Conservation (phyloP, 2,329 filamentous ascomycete genomes). For the Penicillium sp. region DNA sequence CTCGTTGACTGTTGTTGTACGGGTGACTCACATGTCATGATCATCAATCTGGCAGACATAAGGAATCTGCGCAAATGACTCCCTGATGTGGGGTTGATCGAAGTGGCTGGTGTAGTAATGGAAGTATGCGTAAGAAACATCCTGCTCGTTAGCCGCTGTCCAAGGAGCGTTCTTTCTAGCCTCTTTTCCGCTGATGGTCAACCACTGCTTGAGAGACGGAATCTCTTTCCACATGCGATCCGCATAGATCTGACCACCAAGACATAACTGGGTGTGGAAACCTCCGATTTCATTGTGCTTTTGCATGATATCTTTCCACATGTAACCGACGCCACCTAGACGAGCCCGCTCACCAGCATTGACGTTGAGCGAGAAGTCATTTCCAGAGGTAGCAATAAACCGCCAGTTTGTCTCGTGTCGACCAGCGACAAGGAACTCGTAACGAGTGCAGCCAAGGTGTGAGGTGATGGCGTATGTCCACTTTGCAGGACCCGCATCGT, state of each 20-base stretch:
- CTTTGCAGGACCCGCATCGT: conserved; percentile 70
- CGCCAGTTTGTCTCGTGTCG: conserved; percentile 89
- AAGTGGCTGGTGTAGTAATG: conserved; percentile 99
- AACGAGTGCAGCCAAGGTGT: conserved; percentile 93
- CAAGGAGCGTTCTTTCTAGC: conserved; percentile 85
- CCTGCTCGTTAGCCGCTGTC: conserved; percentile 93
- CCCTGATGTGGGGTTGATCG: conserved; percentile 89
- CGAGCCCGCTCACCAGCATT: conserved; percentile 80
- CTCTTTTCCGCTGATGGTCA: conserved; percentile 87
- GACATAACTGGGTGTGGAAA: conserved; percentile 88
- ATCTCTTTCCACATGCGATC: conserved; percentile 97
- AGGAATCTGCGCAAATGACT: conserved; percentile 96
- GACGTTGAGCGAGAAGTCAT: conserved; percentile 88
- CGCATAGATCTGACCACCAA: conserved; percentile 93
- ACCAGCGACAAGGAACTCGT: conserved; percentile 93
- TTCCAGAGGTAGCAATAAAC: conserved; percentile 92
- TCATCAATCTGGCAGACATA: conserved; percentile 92
- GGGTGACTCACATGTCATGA: conserved; percentile 83
- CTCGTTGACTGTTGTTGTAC: not conserved
- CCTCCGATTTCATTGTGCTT: conserved; percentile 96
- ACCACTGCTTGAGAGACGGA: conserved; percentile 89
- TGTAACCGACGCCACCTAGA: conserved; percentile 84
- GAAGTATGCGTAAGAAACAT: conserved; percentile 94
- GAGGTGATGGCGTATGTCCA: conserved; percentile 99
- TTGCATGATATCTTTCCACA: conserved; percentile 99